A percentile compares a stretch with the other conserved stretches of the same genome.
phyloP scores from a whole-genome alignment of 495 filamentous ascomycete species.

The Talaromyces adpressus region DNA sequence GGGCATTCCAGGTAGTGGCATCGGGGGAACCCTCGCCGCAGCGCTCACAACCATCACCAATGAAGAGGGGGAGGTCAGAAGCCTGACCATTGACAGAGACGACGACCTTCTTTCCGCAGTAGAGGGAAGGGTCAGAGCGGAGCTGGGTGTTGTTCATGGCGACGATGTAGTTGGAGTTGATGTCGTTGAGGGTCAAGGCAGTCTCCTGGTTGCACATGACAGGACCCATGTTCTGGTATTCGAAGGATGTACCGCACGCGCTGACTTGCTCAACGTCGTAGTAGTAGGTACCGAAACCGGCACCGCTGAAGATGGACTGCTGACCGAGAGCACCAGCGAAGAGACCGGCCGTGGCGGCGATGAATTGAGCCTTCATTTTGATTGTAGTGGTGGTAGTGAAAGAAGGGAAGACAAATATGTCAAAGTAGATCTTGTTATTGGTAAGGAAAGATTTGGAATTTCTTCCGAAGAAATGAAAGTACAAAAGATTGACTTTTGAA shows the following conservation, averaged over 20 bases:
- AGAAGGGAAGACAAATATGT: not conserved
- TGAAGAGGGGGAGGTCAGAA: slow-evolving; percentile 12
- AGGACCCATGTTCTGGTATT: slow-evolving; percentile 9
- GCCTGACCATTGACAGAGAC: slow-evolving; percentile 12
- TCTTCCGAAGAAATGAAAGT: not conserved
- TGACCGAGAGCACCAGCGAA: slow-evolving; percentile 1
- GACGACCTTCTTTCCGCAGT: slow-evolving; percentile 15
- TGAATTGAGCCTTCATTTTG: slow-evolving; percentile 9
- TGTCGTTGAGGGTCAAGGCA: slow-evolving; percentile 9
- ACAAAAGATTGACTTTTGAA: not conserved
- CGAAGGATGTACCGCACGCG: slow-evolving; percentile 12
- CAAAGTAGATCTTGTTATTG: not conserved
- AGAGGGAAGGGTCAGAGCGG: slow-evolving; percentile 6
- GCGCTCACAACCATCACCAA: slow-evolving; percentile 13
- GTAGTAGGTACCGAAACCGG: slow-evolving; percentile 15
- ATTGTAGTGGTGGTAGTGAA: not conserved
- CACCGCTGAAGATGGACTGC: not conserved
- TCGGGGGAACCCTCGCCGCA: slow-evolving; percentile 8
- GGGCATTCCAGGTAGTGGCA: slow-evolving; percentile 10
- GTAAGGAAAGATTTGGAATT: not conserved
- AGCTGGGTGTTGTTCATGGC: slow-evolving; percentile 14
- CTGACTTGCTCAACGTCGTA: slow-evolving; percentile 12
- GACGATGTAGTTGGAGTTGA: slow-evolving; percentile 13
- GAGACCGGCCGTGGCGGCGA: not conserved
- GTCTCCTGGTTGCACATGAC: slow-evolving; percentile 12